Conservation (phyloP, 2,329 filamentous ascomycete genomes). For the Cytospora piceicola region DNA sequence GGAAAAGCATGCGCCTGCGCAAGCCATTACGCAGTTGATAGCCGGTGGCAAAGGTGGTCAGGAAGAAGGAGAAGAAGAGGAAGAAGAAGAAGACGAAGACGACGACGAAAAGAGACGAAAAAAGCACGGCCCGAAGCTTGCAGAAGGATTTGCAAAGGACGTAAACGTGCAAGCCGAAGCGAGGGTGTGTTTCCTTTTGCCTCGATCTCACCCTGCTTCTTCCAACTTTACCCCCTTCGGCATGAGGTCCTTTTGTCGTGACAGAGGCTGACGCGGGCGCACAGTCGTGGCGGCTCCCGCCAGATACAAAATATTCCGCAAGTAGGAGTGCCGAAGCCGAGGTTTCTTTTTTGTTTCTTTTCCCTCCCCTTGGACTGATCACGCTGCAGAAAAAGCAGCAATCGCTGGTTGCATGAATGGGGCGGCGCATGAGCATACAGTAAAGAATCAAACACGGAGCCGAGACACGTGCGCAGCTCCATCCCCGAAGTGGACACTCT, state of each 20-base stretch:
- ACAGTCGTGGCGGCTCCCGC: slow-evolving; percentile 21
- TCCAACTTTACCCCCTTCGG: background rate
- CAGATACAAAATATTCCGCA: slow-evolving; percentile 1
- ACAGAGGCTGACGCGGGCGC: slow-evolving; percentile 5
- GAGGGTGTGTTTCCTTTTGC: background rate
- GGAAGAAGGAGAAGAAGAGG: background rate
- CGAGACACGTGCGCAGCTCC: background rate
- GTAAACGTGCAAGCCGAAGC: background rate
- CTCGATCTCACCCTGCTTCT: background rate
- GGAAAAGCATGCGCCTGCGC: background rate
- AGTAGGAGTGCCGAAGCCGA: slow-evolving; percentile 12
- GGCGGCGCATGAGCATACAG: background rate
- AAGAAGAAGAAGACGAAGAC: too few relatives aligned
- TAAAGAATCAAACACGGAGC: background rate
- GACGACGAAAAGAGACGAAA: too few relatives aligned
- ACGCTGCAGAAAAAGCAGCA: slow-evolving; percentile 10
- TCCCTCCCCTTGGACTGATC: too few relatives aligned
- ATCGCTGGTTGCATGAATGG: background rate
- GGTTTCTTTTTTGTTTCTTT: background rate
- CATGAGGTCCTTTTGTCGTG: background rate
- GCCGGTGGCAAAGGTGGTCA: background rate
- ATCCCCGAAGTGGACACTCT: background rate
- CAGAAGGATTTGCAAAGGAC: background rate
- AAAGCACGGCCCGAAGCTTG: background rate
- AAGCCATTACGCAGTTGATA: background rate